These are phyloP conservation scores for Schizophyllum amplum DNA, from an alignment of 1,284 basidiomycete species.

Conservation along the genomic window DNA sequence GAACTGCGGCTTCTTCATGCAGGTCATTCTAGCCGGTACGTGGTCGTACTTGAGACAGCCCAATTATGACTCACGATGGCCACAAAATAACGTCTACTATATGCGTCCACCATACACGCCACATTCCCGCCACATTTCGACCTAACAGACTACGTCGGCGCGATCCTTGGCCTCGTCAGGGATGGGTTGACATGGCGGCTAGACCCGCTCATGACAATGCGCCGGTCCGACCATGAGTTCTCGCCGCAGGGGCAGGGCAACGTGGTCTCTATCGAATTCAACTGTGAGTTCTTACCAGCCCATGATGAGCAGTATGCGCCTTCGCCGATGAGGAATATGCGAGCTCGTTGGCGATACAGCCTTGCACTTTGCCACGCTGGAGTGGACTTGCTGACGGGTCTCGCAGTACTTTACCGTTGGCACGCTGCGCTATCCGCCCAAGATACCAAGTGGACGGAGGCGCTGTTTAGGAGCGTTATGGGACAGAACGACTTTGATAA, in stretches of 20 bases:
- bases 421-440: conserved; percentile 55
- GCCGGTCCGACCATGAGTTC: conserved; percentile 35
- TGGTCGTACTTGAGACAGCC: no score
- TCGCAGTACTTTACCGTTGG: conserved; percentile 56
- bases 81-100: no score
- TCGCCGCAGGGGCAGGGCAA: conserved; percentile 66
- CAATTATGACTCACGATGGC: no score
- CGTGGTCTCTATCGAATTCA: conserved; percentile 67
- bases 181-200: conserved; percentile 54
- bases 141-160: conserved; percentile 58
- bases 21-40: conserved; percentile 51
- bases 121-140: background rate
- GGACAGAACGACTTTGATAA: conserved; percentile 25
- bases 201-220: conserved; percentile 53
- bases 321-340: no score
- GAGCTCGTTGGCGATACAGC: no score
- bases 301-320: no score
- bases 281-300: conserved; percentile 22
- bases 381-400: background rate
- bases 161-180: conserved; percentile 57
- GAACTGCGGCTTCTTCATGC: conserved; percentile 70
- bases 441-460: conserved; percentile 56
- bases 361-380: no score
- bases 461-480: conserved; percentile 38
- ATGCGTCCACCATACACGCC: no score